phyloP scores from a whole-genome alignment of 2,329 filamentous ascomycete species.

The Aspergillus pseudoviridinutans region DNA sequence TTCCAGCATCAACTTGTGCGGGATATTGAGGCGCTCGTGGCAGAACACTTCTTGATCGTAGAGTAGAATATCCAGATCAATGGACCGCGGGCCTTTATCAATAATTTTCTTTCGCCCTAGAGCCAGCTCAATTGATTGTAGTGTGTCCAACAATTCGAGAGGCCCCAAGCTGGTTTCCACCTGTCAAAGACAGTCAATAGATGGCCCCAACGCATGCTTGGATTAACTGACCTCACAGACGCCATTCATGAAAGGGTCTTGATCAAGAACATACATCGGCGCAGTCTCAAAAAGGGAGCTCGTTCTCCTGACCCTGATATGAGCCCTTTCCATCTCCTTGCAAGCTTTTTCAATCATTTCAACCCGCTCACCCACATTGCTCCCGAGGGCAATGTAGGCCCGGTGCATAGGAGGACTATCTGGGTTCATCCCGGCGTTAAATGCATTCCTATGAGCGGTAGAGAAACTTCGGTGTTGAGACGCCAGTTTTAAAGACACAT shows the following conservation, averaged over 20 bases:
- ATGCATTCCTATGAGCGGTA: constrained; percentile 3
- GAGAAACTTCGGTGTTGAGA: constrained; percentile 9
- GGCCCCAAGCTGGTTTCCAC: constrained; percentile 76
- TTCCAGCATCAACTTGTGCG: constrained; percentile 80
- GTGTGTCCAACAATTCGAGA: constrained; percentile 68
- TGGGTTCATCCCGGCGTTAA: constrained; percentile 16
- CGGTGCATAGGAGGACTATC: constrained; percentile 26
- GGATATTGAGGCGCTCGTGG: constrained; percentile 72
- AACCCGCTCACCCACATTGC: constrained; percentile 84
- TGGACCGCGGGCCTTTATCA: constrained; percentile 90
- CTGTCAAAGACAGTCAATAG: constrained; percentile 43
- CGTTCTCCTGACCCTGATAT: constrained; percentile 71
- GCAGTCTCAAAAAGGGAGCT: constrained; percentile 92
- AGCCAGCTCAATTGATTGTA: constrained; percentile 77
- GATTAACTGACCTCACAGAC: constrained; percentile 71
- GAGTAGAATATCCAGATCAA: constrained; percentile 88
- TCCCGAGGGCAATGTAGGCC: constrained; percentile 84
- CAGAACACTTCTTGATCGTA: constrained; percentile 66
- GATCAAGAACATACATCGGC: constrained; percentile 93
- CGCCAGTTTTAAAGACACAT: constrained; percentile 4
- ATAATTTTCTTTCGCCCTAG: constrained; percentile 80
- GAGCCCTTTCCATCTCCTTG: constrained; percentile 66
- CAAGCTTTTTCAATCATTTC: constrained; percentile 82
- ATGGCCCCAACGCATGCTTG: constrained; percentile 2
- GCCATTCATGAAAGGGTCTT: constrained; percentile 85